Evolutionary conservation across 2,329 filamentous ascomycete genomes (phyloP).

Genomic region (Passalora sequoiae): DNA sequence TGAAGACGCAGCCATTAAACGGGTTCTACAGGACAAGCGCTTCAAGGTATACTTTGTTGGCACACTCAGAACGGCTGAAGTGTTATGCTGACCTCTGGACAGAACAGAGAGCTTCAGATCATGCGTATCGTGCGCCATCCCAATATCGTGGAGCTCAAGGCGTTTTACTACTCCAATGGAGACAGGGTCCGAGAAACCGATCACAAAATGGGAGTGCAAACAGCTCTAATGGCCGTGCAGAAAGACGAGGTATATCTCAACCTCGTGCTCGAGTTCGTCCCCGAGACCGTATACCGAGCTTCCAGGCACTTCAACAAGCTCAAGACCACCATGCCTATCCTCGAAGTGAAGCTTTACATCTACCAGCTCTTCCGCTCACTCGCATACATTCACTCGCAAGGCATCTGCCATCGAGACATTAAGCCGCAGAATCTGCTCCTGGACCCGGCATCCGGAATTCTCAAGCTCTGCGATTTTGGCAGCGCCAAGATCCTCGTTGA

Average conservation of each 20-base stretch:
- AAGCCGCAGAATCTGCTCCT: constrained; percentile 97
- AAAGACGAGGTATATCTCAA: constrained; percentile 98
- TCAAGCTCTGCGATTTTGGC: constrained; percentile 98
- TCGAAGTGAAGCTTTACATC: constrained; percentile 98
- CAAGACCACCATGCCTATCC: constrained; percentile 98
- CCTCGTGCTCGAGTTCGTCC: constrained; percentile 94
- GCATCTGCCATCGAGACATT: constrained; percentile 98
- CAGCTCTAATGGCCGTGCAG: constrained; percentile 36
- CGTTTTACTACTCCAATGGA: constrained; percentile 99
- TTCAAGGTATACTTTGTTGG: constrained; percentile 69
- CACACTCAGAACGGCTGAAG: neutral
- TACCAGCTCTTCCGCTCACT: constrained; percentile 98
- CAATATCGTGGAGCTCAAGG: constrained; percentile 98
- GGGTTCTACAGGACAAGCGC: constrained; percentile 96
- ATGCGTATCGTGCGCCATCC: constrained; percentile 99
- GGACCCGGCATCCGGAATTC: constrained; percentile 81
- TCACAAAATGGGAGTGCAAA: constrained; percentile 34
- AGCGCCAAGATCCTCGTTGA: constrained; percentile 98
- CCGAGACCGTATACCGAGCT: constrained; percentile 95
- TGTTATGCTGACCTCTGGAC: constrained; percentile 29
- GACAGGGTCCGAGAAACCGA: constrained; percentile 65
- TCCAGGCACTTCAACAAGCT: constrained; percentile 99
- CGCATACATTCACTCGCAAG: constrained; percentile 98
- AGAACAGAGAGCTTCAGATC: constrained; percentile 99
- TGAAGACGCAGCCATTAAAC: constrained; percentile 98